Base-by-base conservation (phyloP, 495 filamentous ascomycete genomes). In the Penicillium subrubescens region DNA sequence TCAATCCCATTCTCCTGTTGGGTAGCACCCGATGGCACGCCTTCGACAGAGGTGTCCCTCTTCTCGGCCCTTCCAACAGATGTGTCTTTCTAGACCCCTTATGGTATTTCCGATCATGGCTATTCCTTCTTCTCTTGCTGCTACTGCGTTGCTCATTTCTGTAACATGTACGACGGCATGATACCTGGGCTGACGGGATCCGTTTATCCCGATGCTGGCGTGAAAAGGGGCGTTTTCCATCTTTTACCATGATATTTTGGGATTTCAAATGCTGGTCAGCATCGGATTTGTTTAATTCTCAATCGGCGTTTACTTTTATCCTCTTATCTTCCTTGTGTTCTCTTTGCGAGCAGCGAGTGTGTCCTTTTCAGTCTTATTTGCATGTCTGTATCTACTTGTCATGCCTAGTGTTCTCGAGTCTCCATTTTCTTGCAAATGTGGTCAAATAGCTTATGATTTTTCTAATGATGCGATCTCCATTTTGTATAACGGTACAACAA, bases 211-310 rank as follows among this genome's bases (percentile, higher is more conserved):
- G 57, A 59, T 61, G 57, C 68, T 72, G 66, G 67, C 44, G 63
- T 61, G 69, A 72, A 74, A 72, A 60, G 60, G 62, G 77, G 77
- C 72, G 71, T 73, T 50, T 61, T 65, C 21, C 21, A 57, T 10
- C 34, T 35, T 39, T 53, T 48, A 14, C 14, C 25, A 29, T 52
- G 48, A 27, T 31, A 17, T 59, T 62, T n/a, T 43, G 33, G 34
- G 46, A 41, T 60, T 66, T 29, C 58, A 64, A 62, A 54, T 67
- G 59, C 62, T 63, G 70, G 53, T 53, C 37, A 71, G 67, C 69
- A 62, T 70, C 46, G 60, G 59, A 48, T 41, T 37, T 48, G 1
- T 11, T 48, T 48, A 8, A 48, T 25, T 58, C 37, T 48, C 56
- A 52, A 52, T 25, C 19, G 67, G 69, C 64, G 66, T 62, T 66